Evolutionary conservation across 345 rosid species (phyloP), one percentile per base, ranked within the genome.

Genomic region (Salix suchowensis): DNA sequence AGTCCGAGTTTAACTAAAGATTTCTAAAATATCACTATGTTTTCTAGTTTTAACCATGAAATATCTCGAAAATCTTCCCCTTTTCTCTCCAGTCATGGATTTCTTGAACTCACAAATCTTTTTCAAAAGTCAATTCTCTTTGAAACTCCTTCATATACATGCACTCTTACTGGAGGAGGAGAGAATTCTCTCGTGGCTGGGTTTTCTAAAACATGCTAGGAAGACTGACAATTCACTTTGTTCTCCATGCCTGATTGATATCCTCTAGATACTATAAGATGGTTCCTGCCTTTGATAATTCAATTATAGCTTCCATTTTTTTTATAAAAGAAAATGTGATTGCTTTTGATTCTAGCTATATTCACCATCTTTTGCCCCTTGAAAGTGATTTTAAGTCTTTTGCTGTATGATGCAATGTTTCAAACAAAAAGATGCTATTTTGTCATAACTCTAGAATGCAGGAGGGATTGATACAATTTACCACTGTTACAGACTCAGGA

Each of bases 401-500:
- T 64, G 11, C 14, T 52, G 18, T 32, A 9, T 13, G 32, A 39
- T 67, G 37, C 67, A 18, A 16, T 11, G 11, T 34, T 67, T 10
- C 26, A 52, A 21, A 40, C 40, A 30, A 26, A 46, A 66, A 55
- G 65, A n/a, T 55, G 30, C 24, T 12, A 6, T 28, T 48, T 46
- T 28, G 7, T 65, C 16, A 12, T 65, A 5, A 21, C 32, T 28
- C 26, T 26, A 44, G 70, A 34, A 24, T 26, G 64, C 64, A 58
- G 65, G 78, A 74, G 74, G 67, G 84, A 26, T 75, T 86, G 75
- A 87, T 74, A 52, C 70, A 44, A 40, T 73, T 82, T 72, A 71
- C 26, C 73, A 40, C 68, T 75, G 66, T 76, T 84, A 83, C 74
- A 96, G 98, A 96, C 79, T 73, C 89, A 2, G 89, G 90, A 30